These are phyloP conservation scores for Clathrospora elynae DNA, from an alignment of 2,329 filamentous ascomycete genomes.

Conservation along the genomic window DNA sequence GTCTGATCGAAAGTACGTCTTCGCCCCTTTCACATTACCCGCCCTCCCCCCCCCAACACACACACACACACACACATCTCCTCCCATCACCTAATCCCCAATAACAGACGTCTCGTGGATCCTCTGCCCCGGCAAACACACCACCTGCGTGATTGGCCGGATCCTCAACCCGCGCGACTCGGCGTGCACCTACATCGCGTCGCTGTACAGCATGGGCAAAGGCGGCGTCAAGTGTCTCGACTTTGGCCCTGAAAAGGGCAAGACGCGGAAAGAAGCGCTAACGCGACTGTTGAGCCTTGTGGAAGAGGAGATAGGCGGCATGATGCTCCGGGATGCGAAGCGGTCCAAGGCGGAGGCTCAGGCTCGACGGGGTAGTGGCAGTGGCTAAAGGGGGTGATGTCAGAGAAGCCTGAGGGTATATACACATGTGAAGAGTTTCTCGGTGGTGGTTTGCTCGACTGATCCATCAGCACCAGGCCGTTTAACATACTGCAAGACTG, in stretches of 20 bases:
- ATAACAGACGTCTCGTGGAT: too few relatives aligned
- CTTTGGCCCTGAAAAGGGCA: conserved; percentile 22
- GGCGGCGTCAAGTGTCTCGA: conserved; percentile 18
- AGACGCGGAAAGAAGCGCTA: conserved; percentile 19
- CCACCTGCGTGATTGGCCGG: conserved; percentile 22
- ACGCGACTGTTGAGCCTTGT: conserved; percentile 15
- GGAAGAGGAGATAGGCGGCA: conserved; percentile 16
- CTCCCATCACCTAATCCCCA: conserved; percentile 8
- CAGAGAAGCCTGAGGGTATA: too few relatives aligned
- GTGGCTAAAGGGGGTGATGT: too few relatives aligned
- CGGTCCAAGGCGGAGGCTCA: too few relatives aligned
- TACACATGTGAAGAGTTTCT: too few relatives aligned
- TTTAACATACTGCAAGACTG: too few relatives aligned
- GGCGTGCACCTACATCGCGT: too few relatives aligned
- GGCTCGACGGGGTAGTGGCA: too few relatives aligned
- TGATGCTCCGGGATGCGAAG: too few relatives aligned
- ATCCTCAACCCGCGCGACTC: too few relatives aligned
- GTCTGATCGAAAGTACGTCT: conserved; percentile 23
- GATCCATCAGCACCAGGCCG: too few relatives aligned
- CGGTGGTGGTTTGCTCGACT: too few relatives aligned
- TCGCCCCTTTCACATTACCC: background rate
- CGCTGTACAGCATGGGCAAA: conserved; percentile 23
- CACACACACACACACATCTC: background rate
- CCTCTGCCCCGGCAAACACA: conserved; percentile 17
- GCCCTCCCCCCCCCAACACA: background rate